Evolutionary conservation across 2,329 filamentous ascomycete genomes (phyloP), one percentile per base, ranked within the genome.

Genomic region (Paecilomyces fulvus): DNA sequence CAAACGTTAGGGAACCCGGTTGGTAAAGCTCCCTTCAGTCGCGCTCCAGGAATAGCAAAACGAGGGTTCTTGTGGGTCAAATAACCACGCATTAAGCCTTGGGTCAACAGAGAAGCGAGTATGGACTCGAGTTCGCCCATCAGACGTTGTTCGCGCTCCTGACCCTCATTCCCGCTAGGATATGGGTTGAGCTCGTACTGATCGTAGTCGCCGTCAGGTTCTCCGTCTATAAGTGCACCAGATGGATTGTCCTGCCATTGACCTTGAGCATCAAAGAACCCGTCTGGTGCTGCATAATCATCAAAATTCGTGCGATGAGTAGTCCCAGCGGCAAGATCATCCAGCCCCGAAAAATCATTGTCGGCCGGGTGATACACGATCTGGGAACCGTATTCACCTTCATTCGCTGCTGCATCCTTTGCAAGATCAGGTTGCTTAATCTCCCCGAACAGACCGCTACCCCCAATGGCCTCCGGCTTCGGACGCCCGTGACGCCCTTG

Each of bases 51-150:
- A 49, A 96, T 89, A 11, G 90, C 91, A 66, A 96, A 91, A 52
- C 88, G 85, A 49, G 82, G 81, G 66, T 86, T 84, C 25, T 82
- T 82, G 65, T 95, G 90, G 14, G 88, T 89, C 28, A 96, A 81
- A 66, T 92, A 96, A 1, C 92, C 92, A 62, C 87, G 85, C 68
- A 96, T 79, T 23, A 96, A 77, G 0, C 88, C 89, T 71, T 95
- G 89, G 52, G 88, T 84, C 20, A 95, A 82, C 11, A 96, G 80
- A 10, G 86, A 86, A 0, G 88, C 83, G 11, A 95, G 80, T 52
- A 89, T 84, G 49, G 84, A 84, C 72, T 96, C 90, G n/a, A 95
- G 78, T 62, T 90, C 86, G 12, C 63, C 65, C 65, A 75, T 69
- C 52, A 75, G 83, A 79, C 31, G 85, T 77, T 55, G 58, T 30